Base-by-base conservation (phyloP, 371 early-diverging fungal genomes). In the Batkoa obscura region DNA sequence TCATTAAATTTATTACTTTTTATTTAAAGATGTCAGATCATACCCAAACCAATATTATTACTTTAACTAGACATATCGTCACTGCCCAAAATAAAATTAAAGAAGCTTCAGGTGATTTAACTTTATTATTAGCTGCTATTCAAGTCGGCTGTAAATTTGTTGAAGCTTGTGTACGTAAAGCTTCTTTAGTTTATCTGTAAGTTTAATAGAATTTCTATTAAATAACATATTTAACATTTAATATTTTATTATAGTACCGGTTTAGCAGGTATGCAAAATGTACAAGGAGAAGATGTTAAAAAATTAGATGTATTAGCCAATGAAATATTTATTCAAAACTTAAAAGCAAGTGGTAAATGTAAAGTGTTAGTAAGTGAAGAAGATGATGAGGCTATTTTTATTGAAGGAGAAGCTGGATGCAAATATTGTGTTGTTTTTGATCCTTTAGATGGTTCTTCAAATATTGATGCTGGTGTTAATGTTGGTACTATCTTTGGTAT, bases 401-500 rank as follows among this genome's bases (percentile, higher is more conserved):
- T 92, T 56, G 78, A 73, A 55, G 74, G 74, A 43, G 65, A 70
- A 45, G 72, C 71, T 57, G 96, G 90, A 62, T n/a, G n/a, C n/a
- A 84, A 88, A 69, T 96, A 96, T 75, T 83, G 87, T 65, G 92
- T 96, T 33, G 89, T 88, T 34, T 96, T 96, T 74, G 97, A 96
- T 67, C 97, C 97, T 43, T 77, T 96, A 36, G 96, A 96, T 68
- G 97, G 97, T 50, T 81, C 81, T 59, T 87, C 88, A 71, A 96
- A 96, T 74, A 96, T 96, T 66, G 97, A 96, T 65, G 90, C 92
- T 63, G 97, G 94, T 73, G 94, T 95, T 41, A 88, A 90, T 43
- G 87, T 96, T 54, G 97, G 97, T 68, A 94, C 97, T 34, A 96
- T 96, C 66, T 96, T 96, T 73, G 95, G 95, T 59, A 90, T 96